phyloP scores from a whole-genome alignment of 1,284 basidiomycete species.

The Pyrrhoderma lamaoense region DNA sequence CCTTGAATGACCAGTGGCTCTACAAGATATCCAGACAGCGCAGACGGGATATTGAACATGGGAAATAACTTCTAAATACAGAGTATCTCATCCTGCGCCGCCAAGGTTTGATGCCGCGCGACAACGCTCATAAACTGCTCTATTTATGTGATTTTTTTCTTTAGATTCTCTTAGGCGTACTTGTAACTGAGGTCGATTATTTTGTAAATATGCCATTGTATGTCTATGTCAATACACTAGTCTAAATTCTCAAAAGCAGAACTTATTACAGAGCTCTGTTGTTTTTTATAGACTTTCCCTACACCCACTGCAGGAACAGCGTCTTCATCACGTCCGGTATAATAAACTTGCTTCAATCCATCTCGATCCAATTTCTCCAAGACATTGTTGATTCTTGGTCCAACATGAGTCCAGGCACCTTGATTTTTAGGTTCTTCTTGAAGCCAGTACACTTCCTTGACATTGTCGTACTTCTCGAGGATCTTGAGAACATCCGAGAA shows the following conservation, averaged over 20 bases:
- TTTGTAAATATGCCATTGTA: too few relatives aligned
- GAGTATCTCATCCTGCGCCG: too few relatives aligned
- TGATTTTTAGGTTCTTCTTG: slow-evolving; percentile 89
- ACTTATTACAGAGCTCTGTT: slow-evolving; percentile 56
- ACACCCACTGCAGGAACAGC: slow-evolving; percentile 76
- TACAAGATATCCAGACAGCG: too few relatives aligned
- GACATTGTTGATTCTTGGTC: slow-evolving; percentile 46
- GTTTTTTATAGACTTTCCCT: slow-evolving; percentile 56
- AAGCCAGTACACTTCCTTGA: slow-evolving; percentile 47
- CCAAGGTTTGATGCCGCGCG: too few relatives aligned
- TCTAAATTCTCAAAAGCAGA: slow-evolving; percentile 37
- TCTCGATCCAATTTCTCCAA: slow-evolving; percentile 30
- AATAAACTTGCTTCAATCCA: slow-evolving; percentile 36
- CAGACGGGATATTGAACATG: too few relatives aligned
- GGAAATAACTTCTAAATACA: too few relatives aligned
- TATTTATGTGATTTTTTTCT: too few relatives aligned
- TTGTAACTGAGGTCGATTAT: too few relatives aligned
- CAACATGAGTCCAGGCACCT: slow-evolving; percentile 68
- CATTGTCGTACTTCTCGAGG: slow-evolving; percentile 40
- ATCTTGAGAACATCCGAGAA: slow-evolving; percentile 45
- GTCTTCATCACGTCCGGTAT: slow-evolving; percentile 62
- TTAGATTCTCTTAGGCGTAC: too few relatives aligned
- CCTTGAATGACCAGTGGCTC: too few relatives aligned
- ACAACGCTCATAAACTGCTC: too few relatives aligned
- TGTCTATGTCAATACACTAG: too few relatives aligned